phyloP scores from a whole-genome alignment of 495 filamentous ascomycete species.

The Hyaloscypha variabilis region DNA sequence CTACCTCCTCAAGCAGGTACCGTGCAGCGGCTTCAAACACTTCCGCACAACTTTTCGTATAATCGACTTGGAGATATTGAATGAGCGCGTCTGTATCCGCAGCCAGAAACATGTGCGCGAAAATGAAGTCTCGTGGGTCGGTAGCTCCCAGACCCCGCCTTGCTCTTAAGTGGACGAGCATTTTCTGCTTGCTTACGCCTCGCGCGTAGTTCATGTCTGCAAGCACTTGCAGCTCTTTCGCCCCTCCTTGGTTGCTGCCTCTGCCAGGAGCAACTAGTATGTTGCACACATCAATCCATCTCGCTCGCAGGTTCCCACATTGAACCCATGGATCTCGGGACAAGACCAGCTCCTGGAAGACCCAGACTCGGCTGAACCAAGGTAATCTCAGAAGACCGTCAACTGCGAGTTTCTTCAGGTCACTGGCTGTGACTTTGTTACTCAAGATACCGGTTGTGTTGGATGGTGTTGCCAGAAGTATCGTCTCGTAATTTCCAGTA shows the following conservation, averaged over 20 bases:
- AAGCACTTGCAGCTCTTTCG: not conserved
- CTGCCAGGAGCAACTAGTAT: not conserved
- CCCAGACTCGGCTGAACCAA: slow-evolving; percentile 11
- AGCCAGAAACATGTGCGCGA: not conserved
- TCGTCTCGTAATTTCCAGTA: not conserved
- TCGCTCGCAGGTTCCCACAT: slow-evolving; percentile 4
- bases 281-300: slow-evolving; percentile 5
- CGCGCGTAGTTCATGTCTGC: slow-evolving; percentile 3
- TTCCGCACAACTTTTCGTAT: not conserved
- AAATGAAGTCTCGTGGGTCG: slow-evolving; percentile 2
- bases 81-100: not conserved
- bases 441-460: slow-evolving; percentile 6
- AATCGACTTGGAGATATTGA: not conserved
- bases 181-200: not conserved
- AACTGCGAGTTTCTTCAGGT: not conserved
- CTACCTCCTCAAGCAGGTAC: not conserved
- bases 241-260: not conserved
- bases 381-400: not conserved
- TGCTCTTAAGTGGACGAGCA: not conserved
- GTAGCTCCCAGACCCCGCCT: not conserved
- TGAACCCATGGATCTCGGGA: slow-evolving; percentile 11
- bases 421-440: not conserved
- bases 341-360: slow-evolving; percentile 9
- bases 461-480: not conserved
- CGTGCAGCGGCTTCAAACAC: not conserved